phyloP scores from a whole-genome alignment of 768 basidiomycete species.

The Tubosaeta sp. region DNA sequence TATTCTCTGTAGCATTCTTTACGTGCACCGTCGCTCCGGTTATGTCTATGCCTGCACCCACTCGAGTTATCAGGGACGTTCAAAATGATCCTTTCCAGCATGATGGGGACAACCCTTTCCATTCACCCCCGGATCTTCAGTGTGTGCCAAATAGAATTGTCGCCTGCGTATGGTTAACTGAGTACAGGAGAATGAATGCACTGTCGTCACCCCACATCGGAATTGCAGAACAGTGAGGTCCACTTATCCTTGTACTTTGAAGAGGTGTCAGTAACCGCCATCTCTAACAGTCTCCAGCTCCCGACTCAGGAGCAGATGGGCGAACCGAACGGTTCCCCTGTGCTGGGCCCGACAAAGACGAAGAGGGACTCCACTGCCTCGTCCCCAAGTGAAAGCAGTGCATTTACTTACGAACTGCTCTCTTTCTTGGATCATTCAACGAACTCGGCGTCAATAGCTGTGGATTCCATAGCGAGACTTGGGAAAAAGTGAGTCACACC shows the following conservation, averaged over 20 bases:
- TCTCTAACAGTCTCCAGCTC: too few relatives aligned
- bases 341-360: background rate
- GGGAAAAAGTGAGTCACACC: too few relatives aligned
- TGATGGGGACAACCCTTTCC: background rate
- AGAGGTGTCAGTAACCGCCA: too few relatives aligned
- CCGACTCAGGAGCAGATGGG: background rate
- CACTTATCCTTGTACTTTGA: too few relatives aligned
- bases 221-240: too few relatives aligned
- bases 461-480: too few relatives aligned
- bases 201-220: too few relatives aligned
- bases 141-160: background rate
- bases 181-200: background rate
- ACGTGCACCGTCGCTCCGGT: slow-evolving; percentile 1
- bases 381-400: too few relatives aligned
- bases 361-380: background rate
- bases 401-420: background rate
- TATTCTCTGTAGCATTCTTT: slow-evolving; percentile 9
- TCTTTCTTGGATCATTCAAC: background rate
- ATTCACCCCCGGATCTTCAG: background rate
- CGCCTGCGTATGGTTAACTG: background rate
- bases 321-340: background rate
- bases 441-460: background rate
- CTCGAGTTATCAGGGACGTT: background rate
- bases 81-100: background rate
- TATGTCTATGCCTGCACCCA: slow-evolving; percentile 8